Evolutionary conservation across 1,284 basidiomycete species (phyloP).

Genomic region (Pisolithus thermaeus): DNA sequence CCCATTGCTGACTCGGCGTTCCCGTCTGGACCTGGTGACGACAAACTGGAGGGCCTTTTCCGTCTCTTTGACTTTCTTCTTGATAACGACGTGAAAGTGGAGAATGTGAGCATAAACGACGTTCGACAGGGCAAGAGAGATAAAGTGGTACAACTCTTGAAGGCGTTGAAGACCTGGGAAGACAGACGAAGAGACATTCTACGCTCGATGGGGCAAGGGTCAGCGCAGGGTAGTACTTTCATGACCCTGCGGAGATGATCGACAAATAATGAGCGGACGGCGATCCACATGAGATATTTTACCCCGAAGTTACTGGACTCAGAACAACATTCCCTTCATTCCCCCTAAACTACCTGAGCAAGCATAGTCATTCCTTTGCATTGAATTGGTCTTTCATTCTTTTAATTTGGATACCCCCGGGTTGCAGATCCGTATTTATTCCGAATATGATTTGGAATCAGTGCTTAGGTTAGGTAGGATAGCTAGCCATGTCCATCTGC

Average conservation of each 20-base stretch:
- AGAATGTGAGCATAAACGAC: slow-evolving; percentile 87
- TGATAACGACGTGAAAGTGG: slow-evolving; percentile 85
- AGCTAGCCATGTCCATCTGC: not conserved
- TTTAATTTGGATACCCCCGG: not conserved
- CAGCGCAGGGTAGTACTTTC: slow-evolving; percentile 12
- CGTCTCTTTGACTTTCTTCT: slow-evolving; percentile 83
- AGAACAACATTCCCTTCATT: not conserved
- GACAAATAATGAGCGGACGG: not conserved
- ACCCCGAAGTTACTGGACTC: not conserved
- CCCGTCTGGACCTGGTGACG: slow-evolving; percentile 59
- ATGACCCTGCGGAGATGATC: not conserved
- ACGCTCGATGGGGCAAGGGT: slow-evolving; percentile 43
- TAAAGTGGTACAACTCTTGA: slow-evolving; percentile 73
- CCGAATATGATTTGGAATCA: not conserved
- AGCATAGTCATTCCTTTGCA: not conserved
- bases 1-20: slow-evolving; percentile 77
- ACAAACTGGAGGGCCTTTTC: slow-evolving; percentile 86
- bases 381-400: not conserved
- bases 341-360: not conserved
- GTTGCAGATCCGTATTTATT: not conserved
- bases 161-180: slow-evolving; percentile 72
- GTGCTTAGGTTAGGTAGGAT: not conserved
- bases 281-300: not conserved
- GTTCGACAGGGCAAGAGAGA: slow-evolving; percentile 72
- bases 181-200: slow-evolving; percentile 58